phyloP scores from a whole-genome alignment of 805 yeast genomes.

The Scheffersomyces stipitis region DNA sequence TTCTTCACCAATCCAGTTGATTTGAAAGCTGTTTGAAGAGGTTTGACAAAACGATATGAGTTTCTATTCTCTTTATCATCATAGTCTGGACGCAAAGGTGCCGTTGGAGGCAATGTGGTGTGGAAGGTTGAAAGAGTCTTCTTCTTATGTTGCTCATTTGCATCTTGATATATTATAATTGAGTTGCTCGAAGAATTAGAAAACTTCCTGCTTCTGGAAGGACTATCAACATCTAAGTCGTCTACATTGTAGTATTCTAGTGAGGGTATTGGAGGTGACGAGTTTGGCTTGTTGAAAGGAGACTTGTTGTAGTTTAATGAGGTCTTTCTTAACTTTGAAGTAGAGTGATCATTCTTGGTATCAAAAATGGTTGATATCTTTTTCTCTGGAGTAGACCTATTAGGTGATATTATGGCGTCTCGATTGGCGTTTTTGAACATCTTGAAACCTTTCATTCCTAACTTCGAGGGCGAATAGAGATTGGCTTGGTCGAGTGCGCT shows the following conservation, averaged over 20 bases:
- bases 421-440: slow-evolving; percentile 36
- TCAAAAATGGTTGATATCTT: neutral
- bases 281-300: slow-evolving; percentile 11
- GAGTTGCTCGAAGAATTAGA: slow-evolving; percentile 19
- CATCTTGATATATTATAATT: slow-evolving; percentile 26
- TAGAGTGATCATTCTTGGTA: slow-evolving; percentile 1
- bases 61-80: slow-evolving; percentile 41
- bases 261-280: slow-evolving; percentile 8
- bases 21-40: slow-evolving; percentile 80
- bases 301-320: slow-evolving; percentile 11
- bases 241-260: slow-evolving; percentile 27
- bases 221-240: slow-evolving; percentile 28
- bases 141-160: slow-evolving; percentile 4
- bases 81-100: slow-evolving; percentile 5
- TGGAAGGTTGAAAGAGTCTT: slow-evolving; percentile 34
- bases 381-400: slow-evolving; percentile 15
- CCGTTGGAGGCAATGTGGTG: neutral
- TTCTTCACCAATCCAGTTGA: slow-evolving; percentile 69
- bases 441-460: slow-evolving; percentile 29
- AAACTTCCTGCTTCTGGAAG: slow-evolving; percentile 28
- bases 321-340: slow-evolving; percentile 12
- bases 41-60: slow-evolving; percentile 69
- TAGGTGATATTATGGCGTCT: slow-evolving; percentile 35
- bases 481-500: slow-evolving; percentile 4
- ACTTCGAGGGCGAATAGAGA: slow-evolving; percentile 27